A percentile compares a stretch with the other conserved stretches of the same genome.
Evolutionary conservation across 2,329 filamentous ascomycete genomes (phyloP).

Genomic region (Paecilomyces variotii): DNA sequence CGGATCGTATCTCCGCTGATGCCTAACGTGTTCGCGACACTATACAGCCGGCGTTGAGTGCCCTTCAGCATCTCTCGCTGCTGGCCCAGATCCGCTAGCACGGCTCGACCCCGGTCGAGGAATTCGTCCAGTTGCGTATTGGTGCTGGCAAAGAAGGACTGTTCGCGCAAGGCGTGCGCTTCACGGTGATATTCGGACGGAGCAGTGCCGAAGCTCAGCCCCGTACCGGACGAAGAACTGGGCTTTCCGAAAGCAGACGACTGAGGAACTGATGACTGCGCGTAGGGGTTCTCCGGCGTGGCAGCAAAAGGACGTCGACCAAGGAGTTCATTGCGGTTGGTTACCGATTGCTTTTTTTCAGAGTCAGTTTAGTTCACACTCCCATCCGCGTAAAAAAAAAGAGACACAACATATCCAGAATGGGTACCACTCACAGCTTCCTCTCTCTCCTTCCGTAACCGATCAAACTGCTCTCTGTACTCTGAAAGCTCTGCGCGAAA

Average conservation of each 20-base stretch:
- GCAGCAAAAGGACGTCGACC: slow-evolving; percentile 70
- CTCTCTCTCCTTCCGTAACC: slow-evolving; percentile 68
- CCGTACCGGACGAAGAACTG: slow-evolving; percentile 23
- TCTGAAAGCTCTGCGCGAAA: slow-evolving; percentile 77
- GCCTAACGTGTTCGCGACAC: slow-evolving; percentile 85
- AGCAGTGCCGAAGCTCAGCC: slow-evolving; percentile 38
- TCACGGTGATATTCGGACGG: slow-evolving; percentile 60
- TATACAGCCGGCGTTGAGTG: slow-evolving; percentile 85
- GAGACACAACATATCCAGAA: neutral
- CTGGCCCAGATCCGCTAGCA: slow-evolving; percentile 77
- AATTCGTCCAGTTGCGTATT: slow-evolving; percentile 88
- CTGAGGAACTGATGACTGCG: slow-evolving; percentile 46
- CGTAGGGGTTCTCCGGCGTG: slow-evolving; percentile 92
- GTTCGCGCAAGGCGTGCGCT: slow-evolving; percentile 77
- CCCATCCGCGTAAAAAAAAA: neutral
- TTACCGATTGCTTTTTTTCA: slow-evolving; percentile 44
- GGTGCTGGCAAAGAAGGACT: slow-evolving; percentile 75
- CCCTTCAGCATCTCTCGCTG: slow-evolving; percentile 93
- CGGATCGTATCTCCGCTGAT: slow-evolving; percentile 93
- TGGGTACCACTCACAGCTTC: slow-evolving; percentile 48
- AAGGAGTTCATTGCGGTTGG: slow-evolving; percentile 73
- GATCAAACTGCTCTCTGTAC: slow-evolving; percentile 69
- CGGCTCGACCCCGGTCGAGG: slow-evolving; percentile 80
- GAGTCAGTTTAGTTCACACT: slow-evolving; percentile 3
- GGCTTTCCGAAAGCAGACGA: slow-evolving; percentile 34